phyloP scores from a whole-genome alignment of 2,329 filamentous ascomycete species.

The Penicillium freii region DNA sequence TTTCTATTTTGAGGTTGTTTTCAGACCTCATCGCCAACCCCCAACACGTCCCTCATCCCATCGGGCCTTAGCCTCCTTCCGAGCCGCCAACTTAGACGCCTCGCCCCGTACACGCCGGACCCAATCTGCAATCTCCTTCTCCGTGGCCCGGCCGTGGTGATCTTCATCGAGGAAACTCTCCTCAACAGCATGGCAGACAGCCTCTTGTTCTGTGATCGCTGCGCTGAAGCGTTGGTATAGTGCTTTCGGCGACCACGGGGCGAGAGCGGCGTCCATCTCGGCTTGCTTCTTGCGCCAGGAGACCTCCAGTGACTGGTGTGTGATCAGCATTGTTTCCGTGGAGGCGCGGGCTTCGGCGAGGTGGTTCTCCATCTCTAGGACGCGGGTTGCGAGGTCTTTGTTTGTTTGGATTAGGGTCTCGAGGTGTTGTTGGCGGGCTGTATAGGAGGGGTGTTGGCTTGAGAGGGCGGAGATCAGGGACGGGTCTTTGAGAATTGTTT shows the following conservation, averaged over 20 bases:
- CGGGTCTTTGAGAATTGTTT: constrained; percentile 71
- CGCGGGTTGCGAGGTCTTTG: constrained; percentile 60
- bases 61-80: constrained; percentile 82
- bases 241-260: constrained; percentile 80
- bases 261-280: constrained; percentile 81
- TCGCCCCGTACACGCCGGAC: constrained; percentile 77
- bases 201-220: constrained; percentile 77
- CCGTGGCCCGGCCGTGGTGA: constrained; percentile 58
- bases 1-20: neutral
- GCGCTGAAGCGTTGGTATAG: constrained; percentile 79
- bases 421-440: constrained; percentile 63
- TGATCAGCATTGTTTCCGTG: constrained; percentile 77
- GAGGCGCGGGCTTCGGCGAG: constrained; percentile 57
- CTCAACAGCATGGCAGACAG: constrained; percentile 76
- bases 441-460: constrained; percentile 70
- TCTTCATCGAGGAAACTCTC: constrained; percentile 82
- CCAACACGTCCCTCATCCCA: constrained; percentile 97
- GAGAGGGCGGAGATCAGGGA: constrained; percentile 72
- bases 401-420: constrained; percentile 68
- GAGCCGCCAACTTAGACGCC: constrained; percentile 72
- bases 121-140: constrained; percentile 84
- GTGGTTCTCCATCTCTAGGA: constrained; percentile 47
- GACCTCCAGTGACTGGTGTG: constrained; percentile 83
- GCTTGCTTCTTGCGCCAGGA: constrained; percentile 86
- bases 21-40: constrained; percentile 69